Evolutionary conservation across 2,329 filamentous ascomycete genomes (phyloP).

Genomic region (Colletotrichum brevisporum): DNA sequence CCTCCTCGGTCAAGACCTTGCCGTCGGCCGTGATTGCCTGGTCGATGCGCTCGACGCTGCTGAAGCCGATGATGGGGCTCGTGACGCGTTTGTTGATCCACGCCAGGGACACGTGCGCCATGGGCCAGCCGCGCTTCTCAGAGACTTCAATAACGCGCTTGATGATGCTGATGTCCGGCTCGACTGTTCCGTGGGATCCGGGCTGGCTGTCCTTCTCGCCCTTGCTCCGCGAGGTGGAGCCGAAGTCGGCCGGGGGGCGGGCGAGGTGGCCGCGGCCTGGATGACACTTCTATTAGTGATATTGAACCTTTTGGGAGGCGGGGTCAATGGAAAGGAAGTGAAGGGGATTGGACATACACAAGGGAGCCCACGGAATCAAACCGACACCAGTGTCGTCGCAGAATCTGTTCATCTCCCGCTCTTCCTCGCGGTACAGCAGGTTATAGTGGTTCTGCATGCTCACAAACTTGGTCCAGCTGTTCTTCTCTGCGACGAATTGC

Average conservation of each 20-base stretch:
- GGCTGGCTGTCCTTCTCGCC: conserved; percentile 50
- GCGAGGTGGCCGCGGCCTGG: conserved; percentile 48
- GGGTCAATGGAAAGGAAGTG: background rate
- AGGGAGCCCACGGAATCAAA: conserved; percentile 51
- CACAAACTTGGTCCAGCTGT: conserved; percentile 70
- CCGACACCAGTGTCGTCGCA: conserved; percentile 60
- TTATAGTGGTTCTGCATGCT: conserved; percentile 72
- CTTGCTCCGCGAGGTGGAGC: conserved; percentile 44
- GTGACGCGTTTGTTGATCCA: conserved; percentile 70
- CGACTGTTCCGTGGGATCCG: conserved; percentile 46
- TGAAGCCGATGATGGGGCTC: conserved; percentile 74
- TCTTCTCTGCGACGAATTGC: conserved; percentile 65
- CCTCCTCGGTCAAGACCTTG: conserved; percentile 68
- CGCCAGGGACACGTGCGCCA: conserved; percentile 75
- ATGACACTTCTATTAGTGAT: too few species aligned
- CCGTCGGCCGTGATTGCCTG: conserved; percentile 66
- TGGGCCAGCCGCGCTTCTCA: conserved; percentile 69
- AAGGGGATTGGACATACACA: conserved; percentile 18
- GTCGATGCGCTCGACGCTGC: conserved; percentile 70
- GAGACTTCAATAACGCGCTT: conserved; percentile 66
- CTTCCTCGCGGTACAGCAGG: conserved; percentile 71
- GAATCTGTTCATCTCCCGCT: conserved; percentile 58
- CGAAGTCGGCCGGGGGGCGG: conserved; percentile 44
- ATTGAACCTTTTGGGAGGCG: too few species aligned
- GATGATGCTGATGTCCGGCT: conserved; percentile 51